Conservation (phyloP, 352 stramenopile species). For the Hyaloperonospora brassicae region DNA sequence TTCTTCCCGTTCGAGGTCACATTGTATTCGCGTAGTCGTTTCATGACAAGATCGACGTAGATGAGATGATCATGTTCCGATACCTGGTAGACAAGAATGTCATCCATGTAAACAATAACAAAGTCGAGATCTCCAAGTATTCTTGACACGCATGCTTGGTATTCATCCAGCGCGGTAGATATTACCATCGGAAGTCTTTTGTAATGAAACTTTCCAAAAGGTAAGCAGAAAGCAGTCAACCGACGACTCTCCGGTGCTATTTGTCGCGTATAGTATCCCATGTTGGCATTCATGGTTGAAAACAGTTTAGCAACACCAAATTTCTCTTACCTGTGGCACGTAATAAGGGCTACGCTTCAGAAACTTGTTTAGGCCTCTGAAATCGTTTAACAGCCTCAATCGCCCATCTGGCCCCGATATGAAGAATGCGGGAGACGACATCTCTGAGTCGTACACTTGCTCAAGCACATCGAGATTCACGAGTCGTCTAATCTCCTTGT, state of each 20-base stretch:
- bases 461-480: slow-evolving; percentile 7
- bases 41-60: no score
- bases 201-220: slow-evolving; percentile 10
- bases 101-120: slow-evolving; percentile 4
- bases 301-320: slow-evolving; percentile 11
- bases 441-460: slow-evolving; percentile 5
- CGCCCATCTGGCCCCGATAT: slow-evolving; percentile 5
- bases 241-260: not conserved
- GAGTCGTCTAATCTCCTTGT: not conserved
- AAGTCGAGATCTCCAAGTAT: slow-evolving; percentile 1
- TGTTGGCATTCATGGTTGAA: slow-evolving; percentile 10
- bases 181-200: slow-evolving; percentile 8
- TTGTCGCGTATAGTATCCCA: slow-evolving; percentile 9
- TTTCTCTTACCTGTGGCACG: not conserved
- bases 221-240: slow-evolving; percentile 2
- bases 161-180: slow-evolving; percentile 3
- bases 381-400: slow-evolving; percentile 5
- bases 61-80: no score
- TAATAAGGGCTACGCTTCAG: slow-evolving; percentile 3
- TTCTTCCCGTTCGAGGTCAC: no score
- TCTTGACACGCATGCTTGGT: slow-evolving; percentile 1
- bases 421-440: slow-evolving; percentile 9
- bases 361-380: slow-evolving; percentile 10
- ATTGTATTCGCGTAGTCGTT: no score
- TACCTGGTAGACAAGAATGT: slow-evolving; percentile 6